Base-by-base conservation (phyloP, 2,329 filamentous ascomycete genomes). In the Talaromyces sp. region DNA sequence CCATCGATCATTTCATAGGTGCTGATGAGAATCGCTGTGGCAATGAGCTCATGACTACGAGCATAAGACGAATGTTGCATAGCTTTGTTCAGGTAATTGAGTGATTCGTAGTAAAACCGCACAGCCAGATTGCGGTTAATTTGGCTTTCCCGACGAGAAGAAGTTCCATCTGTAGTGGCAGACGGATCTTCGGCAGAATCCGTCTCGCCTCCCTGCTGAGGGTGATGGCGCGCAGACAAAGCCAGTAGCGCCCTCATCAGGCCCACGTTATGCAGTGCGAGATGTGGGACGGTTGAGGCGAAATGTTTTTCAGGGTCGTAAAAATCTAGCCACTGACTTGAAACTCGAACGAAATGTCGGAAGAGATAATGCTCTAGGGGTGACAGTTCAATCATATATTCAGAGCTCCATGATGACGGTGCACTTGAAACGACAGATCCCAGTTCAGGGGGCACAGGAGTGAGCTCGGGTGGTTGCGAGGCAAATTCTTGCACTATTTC, bases 1-100 rank as follows among this genome's bases (percentile, higher is more conserved):
- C 78, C 80, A 47, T 85, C 81, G n/a, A 86, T 78, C 84, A 87
- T 87, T 66, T 87, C 84, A 57, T 86, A 87, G 0, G 82, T 83
- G 11, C 82, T 85, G 27, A 87, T 82, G 14, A 86, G 75, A 0
- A 86, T 70, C 0, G 82, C 79, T 0, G 83, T 87, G 0, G 81
- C 80, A 24, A 86, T 75, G 0, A 87, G 71, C 61, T 87, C 84
- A 11, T 76, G 75, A 24, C 80, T 84, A 42, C 77, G 78, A 5
- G 80, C 81, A 62, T 86, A 87, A 0, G 77, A 80, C 1, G 79
- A 74, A 58, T 83, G 84, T 10, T 80, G 76, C 67, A 87, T 79
- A 0, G 84, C 82, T 32, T 80, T 79, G 45, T 83, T 82, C 0
- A 86, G 71, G 55, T 86, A 87, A 45, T 83, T 81, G 0, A 87